Base-by-base conservation (phyloP, 768 basidiomycete species). In the Hygrocybe coccinea region DNA sequence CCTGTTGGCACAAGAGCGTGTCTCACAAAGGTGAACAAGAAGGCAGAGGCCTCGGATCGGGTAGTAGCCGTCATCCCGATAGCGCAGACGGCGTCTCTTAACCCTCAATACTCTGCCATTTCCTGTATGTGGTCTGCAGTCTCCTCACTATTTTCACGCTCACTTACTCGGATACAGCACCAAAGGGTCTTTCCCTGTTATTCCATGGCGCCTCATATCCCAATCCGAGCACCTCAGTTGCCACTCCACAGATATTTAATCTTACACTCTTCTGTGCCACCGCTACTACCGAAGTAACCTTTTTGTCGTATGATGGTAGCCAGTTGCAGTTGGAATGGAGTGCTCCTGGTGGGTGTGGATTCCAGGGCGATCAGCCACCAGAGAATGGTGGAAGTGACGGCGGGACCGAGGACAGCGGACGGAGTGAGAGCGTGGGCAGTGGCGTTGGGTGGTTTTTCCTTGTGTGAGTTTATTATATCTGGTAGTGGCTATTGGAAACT, bases 361-460 rank as follows among this genome's bases (percentile, higher is more conserved):
- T 75, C 34, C 33, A 34, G 50, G 50, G 34, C 4, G 44, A 52
- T 5, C 41, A 24, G 39, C 36, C 49, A 44, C 52, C 41, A 54
- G 39, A 39, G 19, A 57, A 64, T 39, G 66, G 68, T 33, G 63
- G 67, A 22, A 66, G 66, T 9, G 47, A 37, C 56, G 60, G 36
- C n/a, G 36, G 38, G 17, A 10, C 38, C 36, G 36, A n/a, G 38
- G 38, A 41, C 36, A 44, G 37, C 17, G 24, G 59, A 49, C 17
- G 61, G 59, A 25, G 57, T 59, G 70, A 77, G 59, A 71, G 62
- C 48, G 78, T 81, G 22, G 87, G 85, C 3, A 89, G 85, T 68
- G 89, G 86, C 21, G 73, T 95, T n/a, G 87, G 89, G 2, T 92
- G 88, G 80, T 93, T 94, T 75, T 89, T 94, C 76, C 74, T 91